Evolutionary conservation across 257 asterid species (phyloP).

Genomic region (Haberlea rhodopensis): DNA sequence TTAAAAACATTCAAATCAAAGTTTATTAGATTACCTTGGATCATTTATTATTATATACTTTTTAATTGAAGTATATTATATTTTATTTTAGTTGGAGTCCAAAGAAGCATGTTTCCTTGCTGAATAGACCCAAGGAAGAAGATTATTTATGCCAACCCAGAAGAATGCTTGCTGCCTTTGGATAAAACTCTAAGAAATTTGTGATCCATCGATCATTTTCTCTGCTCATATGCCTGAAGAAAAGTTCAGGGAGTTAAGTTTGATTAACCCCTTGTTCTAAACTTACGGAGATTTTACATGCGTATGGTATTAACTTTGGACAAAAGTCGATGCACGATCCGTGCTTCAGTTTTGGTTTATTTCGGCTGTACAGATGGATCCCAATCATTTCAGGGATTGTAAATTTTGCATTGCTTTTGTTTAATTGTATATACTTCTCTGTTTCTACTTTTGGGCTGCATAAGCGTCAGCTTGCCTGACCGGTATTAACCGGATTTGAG

Average conservation of each 20-base stretch:
- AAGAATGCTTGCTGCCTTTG: slow-evolving; percentile 51
- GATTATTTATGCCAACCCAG: slow-evolving; percentile 69
- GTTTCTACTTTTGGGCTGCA: not conserved
- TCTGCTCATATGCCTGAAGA: not conserved
- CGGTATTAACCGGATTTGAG: not conserved
- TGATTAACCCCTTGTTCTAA: not conserved
- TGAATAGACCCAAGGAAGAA: slow-evolving; percentile 63
- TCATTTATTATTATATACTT: no score
- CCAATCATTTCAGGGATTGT: not conserved
- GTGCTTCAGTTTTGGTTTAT: not conserved
- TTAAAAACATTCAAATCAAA: no score
- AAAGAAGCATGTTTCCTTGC: slow-evolving; percentile 30
- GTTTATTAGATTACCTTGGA: no score
- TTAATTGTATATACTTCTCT: no score
- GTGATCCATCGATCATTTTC: not conserved
- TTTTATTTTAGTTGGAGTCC: no score
- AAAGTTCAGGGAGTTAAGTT: not conserved
- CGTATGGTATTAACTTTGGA: no score
- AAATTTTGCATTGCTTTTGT: not conserved
- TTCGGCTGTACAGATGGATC: not conserved
- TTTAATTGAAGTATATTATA: no score
- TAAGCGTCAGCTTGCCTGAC: not conserved
- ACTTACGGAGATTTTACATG: not conserved
- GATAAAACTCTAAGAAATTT: slow-evolving; percentile 11
- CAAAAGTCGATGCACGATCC: no score